Evolutionary conservation across 306 rosid genomes (phyloP).

Genomic region (Alnus glutinosa): DNA sequence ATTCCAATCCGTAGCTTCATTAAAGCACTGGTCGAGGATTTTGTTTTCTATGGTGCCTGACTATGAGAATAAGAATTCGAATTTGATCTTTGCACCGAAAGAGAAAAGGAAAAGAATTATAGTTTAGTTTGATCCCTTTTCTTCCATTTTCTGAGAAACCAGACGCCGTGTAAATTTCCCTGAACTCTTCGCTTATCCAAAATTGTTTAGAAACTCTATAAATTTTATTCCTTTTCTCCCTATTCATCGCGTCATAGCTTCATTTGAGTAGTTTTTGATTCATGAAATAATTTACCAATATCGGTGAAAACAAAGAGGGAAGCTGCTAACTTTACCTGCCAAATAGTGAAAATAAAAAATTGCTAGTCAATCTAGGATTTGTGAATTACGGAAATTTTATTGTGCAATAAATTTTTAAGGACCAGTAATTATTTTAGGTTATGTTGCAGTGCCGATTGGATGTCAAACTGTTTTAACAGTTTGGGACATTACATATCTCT

Average conservation of each 20-base stretch:
- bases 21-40: background rate
- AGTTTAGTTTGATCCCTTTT: background rate
- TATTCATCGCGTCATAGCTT: background rate
- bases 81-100: background rate
- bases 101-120: background rate
- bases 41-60: background rate
- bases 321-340: background rate
- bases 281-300: background rate
- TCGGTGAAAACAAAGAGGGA: background rate
- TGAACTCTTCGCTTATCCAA: background rate
- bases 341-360: background rate
- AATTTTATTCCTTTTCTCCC: background rate
- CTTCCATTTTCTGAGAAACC: background rate
- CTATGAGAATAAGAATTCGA: background rate
- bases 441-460: background rate
- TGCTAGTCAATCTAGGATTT: background rate
- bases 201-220: background rate
- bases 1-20: background rate
- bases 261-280: background rate
- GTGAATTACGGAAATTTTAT: background rate
- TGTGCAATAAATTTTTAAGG: background rate
- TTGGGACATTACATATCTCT: background rate
- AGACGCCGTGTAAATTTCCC: background rate
- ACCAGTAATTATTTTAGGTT: background rate
- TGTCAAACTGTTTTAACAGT: background rate